Evolutionary conservation across 2,329 filamentous ascomycete genomes (phyloP).

Genomic region (Paracamarosporium sp.): DNA sequence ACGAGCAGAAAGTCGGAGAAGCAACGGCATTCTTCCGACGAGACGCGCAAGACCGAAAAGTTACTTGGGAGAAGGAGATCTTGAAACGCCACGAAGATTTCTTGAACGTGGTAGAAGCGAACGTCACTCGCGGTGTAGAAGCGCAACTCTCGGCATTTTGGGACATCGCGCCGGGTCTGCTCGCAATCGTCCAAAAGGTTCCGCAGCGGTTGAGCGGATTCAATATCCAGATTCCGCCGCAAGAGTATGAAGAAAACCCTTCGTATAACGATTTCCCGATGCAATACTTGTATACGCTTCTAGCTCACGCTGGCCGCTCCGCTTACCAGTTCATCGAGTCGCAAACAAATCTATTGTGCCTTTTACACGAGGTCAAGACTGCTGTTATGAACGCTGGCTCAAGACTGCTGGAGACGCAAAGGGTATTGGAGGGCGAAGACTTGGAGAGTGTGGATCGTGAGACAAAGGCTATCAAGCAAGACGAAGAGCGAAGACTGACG

Average conservation of each 20-base stretch:
- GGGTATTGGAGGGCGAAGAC: constrained; percentile 50
- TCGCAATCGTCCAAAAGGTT: constrained; percentile 79
- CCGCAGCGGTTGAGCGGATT: constrained; percentile 68
- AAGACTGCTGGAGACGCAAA: constrained; percentile 71
- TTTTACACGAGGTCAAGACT: constrained; percentile 89
- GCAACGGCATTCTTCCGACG: constrained; percentile 83
- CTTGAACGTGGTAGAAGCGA: constrained; percentile 78
- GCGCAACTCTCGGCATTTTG: constrained; percentile 93
- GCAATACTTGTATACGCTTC: constrained; percentile 86
- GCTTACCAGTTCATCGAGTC: constrained; percentile 97
- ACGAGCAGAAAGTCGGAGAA: constrained; percentile 78
- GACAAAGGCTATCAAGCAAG: constrained; percentile 64
- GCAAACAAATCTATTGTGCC: constrained; percentile 87
- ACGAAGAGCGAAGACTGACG: constrained; percentile 75
- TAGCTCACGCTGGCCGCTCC: constrained; percentile 88
- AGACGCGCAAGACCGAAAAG: constrained; percentile 75
- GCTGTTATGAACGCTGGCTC: constrained; percentile 74
- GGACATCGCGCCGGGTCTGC: constrained; percentile 90
- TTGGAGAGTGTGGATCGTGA: constrained; percentile 51
- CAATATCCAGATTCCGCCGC: constrained; percentile 75
- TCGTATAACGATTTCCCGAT: constrained; percentile 80
- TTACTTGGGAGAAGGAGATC: constrained; percentile 73
- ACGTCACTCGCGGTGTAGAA: constrained; percentile 87
- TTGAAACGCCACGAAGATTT: constrained; percentile 78
- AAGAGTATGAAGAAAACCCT: constrained; percentile 87